Evolutionary conservation across 75 land plant genomes (phyloP).

Genomic region (Adiantum capillusveneris): DNA sequence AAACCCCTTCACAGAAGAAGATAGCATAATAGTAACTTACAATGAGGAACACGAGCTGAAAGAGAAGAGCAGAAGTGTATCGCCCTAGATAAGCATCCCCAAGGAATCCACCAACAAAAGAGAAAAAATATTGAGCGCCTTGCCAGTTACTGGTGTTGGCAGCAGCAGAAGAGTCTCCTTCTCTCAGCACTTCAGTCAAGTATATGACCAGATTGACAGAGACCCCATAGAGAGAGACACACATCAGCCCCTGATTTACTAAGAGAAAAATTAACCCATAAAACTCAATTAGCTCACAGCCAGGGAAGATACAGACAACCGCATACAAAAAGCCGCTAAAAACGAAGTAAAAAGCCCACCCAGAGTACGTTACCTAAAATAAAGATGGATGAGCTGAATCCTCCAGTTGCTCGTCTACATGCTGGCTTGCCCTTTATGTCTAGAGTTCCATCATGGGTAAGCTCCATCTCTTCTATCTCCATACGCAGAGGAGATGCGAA

Average conservation of each 20-base stretch:
- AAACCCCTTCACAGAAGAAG: too few species aligned
- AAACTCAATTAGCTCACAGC: too few species aligned
- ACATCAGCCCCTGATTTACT: slow-evolving; percentile 15
- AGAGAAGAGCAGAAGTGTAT: slow-evolving; percentile 17
- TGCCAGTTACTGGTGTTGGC: slow-evolving; percentile 26
- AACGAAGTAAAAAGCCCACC: background rate
- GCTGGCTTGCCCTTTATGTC: slow-evolving; percentile 43
- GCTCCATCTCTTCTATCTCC: slow-evolving; percentile 4
- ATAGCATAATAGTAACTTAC: too few species aligned
- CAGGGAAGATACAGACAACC: background rate
- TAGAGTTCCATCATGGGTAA: slow-evolving; percentile 38
- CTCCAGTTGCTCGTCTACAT: slow-evolving; percentile 30
- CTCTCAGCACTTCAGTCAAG: slow-evolving; percentile 18
- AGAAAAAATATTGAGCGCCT: slow-evolving; percentile 19
- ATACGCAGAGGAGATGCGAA: background rate
- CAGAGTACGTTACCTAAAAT: slow-evolving; percentile 35
- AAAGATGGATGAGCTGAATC: slow-evolving; percentile 45
- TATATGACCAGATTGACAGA: slow-evolving; percentile 21
- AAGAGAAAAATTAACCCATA: too few species aligned
- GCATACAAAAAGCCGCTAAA: background rate
- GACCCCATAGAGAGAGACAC: slow-evolving; percentile 18
- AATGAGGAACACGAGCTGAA: slow-evolving; percentile 13
- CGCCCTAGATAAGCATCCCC: slow-evolving; percentile 26
- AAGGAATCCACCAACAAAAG: slow-evolving; percentile 21
- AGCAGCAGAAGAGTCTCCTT: slow-evolving; percentile 21